A percentile compares a stretch with the other conserved stretches of the same genome.
Conservation (phyloP, 257 asterid species). For the Thymus mandschuricus region DNA sequence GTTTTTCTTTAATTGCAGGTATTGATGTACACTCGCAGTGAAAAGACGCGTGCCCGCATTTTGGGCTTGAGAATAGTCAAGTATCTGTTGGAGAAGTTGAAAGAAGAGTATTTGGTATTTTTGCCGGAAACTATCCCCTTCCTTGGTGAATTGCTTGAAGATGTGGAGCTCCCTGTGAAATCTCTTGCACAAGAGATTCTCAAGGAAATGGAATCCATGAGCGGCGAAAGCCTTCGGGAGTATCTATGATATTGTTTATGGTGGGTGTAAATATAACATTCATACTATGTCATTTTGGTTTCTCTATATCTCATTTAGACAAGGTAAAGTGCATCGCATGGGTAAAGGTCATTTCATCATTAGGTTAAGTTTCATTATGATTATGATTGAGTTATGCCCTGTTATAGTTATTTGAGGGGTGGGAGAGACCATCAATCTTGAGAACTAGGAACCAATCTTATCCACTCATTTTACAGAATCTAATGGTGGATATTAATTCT, state of each 20-base stretch:
- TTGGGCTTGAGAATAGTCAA: slow-evolving; percentile 76
- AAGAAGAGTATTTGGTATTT: slow-evolving; percentile 74
- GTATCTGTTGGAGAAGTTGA: slow-evolving; percentile 69
- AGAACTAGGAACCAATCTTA: no score
- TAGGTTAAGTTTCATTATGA: no score
- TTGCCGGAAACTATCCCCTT: slow-evolving; percentile 88
- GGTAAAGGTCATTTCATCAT: no score
- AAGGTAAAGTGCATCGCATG: no score
- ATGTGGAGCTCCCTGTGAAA: slow-evolving; percentile 70
- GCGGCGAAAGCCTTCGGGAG: slow-evolving; percentile 84
- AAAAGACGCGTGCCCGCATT: slow-evolving; percentile 70
- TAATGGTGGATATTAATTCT: no score
- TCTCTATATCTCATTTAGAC: no score
- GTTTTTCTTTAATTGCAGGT: slow-evolving; percentile 51
- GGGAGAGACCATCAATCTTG: no score
- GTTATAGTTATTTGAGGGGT: no score
- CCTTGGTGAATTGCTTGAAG: slow-evolving; percentile 92
- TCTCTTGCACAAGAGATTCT: slow-evolving; percentile 84
- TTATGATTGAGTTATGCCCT: no score
- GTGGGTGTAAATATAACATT: no score
- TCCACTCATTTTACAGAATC: no score
- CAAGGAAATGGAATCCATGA: slow-evolving; percentile 75
- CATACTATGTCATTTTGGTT: no score
- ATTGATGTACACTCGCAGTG: slow-evolving; percentile 91
- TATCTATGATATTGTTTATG: slow-evolving; percentile 42